phyloP scores from a whole-genome alignment of 2,329 filamentous ascomycete genomes.

The Claviceps sp. region DNA sequence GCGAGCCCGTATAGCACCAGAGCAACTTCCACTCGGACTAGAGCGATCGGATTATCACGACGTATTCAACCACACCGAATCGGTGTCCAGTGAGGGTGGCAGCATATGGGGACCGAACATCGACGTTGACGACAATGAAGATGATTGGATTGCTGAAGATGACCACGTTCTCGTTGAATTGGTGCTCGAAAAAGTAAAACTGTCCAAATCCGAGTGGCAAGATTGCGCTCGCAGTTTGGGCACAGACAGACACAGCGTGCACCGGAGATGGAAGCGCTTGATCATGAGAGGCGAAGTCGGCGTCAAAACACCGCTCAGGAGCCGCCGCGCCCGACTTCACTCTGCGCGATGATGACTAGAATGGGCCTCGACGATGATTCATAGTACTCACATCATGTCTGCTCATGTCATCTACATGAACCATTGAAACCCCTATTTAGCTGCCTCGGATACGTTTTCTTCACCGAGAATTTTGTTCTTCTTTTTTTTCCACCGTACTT shows the following conservation, averaged over 20 bases:
- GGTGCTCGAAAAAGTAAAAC: slow-evolving; percentile 51
- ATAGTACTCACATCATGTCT: background rate
- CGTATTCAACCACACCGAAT: slow-evolving; percentile 24
- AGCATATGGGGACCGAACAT: slow-evolving; percentile 22
- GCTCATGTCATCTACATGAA: background rate
- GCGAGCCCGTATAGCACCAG: slow-evolving; percentile 45
- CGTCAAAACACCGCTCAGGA: slow-evolving; percentile 33
- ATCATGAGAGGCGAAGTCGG: slow-evolving; percentile 46
- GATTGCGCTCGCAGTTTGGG: slow-evolving; percentile 52
- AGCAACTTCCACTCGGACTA: slow-evolving; percentile 45
- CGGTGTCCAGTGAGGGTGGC: slow-evolving; percentile 10
- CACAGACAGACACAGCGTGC: slow-evolving; percentile 43
- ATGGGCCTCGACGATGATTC: background rate
- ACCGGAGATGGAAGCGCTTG: slow-evolving; percentile 49
- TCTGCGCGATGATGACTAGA: slow-evolving; percentile 32
- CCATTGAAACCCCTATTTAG: background rate
- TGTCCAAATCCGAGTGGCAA: slow-evolving; percentile 53
- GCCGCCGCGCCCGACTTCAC: slow-evolving; percentile 33
- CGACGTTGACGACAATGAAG: slow-evolving; percentile 30
- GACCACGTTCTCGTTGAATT: slow-evolving; percentile 54
- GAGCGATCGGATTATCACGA: slow-evolving; percentile 45
- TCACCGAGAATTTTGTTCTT: too few species aligned
- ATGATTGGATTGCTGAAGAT: slow-evolving; percentile 48
- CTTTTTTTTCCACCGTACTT: too few species aligned
- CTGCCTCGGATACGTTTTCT: background rate